A percentile compares a stretch with the other conserved stretches of the same genome.
phyloP scores from a whole-genome alignment of 164 flowering plant species.

The Dillenia suffruticosa region DNA sequence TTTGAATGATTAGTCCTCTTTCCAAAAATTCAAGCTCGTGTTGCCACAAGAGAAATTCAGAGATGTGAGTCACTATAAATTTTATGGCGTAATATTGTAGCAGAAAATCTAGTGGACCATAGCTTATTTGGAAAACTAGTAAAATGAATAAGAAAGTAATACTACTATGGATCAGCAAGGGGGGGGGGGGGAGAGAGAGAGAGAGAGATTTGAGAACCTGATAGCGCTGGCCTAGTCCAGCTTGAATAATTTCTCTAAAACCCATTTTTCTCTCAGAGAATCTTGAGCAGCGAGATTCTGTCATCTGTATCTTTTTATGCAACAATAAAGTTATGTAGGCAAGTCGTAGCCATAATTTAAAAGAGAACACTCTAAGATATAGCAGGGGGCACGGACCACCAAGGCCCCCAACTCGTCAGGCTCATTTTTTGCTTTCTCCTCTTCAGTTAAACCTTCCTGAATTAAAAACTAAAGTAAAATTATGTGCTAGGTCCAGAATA shows the following conservation, averaged over 20 bases:
- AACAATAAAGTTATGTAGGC: neutral
- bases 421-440: conserved; percentile 66
- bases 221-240: conserved; percentile 79
- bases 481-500: neutral
- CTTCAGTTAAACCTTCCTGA: conserved; percentile 85
- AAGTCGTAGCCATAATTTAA: neutral
- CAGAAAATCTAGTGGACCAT: too few species aligned
- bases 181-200: neutral
- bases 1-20: too few species aligned
- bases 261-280: conserved; percentile 82
- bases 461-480: neutral
- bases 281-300: conserved; percentile 86
- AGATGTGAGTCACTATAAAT: too few species aligned
- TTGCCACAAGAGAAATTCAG: too few species aligned
- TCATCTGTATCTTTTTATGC: conserved; percentile 59
- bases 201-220: conserved; percentile 41
- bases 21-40: too few species aligned
- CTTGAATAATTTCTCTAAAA: conserved; percentile 71
- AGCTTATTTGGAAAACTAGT: too few species aligned
- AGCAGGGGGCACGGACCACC: conserved; percentile 46
- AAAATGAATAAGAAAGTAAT: too few species aligned
- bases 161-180: too few species aligned
- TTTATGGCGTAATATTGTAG: too few species aligned
- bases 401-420: conserved; percentile 71
- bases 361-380: neutral